Base-by-base conservation (phyloP, 2,329 filamentous ascomycete species). In the Cryphonectria naterciae region DNA sequence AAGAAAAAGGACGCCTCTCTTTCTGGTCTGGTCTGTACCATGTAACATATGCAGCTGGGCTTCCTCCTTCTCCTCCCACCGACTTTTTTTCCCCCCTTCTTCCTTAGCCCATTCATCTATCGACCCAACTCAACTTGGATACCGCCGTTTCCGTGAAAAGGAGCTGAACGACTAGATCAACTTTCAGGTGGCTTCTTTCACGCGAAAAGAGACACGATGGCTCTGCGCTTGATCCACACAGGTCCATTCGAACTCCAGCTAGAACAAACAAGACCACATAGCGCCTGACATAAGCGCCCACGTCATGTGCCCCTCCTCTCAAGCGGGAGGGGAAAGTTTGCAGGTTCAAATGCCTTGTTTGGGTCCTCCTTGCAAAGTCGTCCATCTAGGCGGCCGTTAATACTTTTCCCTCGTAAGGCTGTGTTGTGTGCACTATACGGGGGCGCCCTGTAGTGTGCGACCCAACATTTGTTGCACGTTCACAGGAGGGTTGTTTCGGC, bases 221-320 rank as follows among this genome's bases (percentile, higher is more conserved):
- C 32, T 22, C 43, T 22, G 43, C 15, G 10, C 32, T 61, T 61
- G 58, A 32, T 19, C 52, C 52, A 56, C 52, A 58, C 28, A 58
- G 25, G 15, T 13, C 25, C 54, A 28, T 28, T 56, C n/a, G 52
- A 28, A 56, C 28, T 56, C 52, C 52, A 28, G 52, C 52, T 56
- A 56, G 25, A 46, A 17, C 43, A 19, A 56, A 56, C 54, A 32
- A 28, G 54, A 32, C 25, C 19, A 32, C 54, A 28, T 56, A 65
- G 49, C 25, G 60, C 43, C 61, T 58, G 61, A 63, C 49, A 65
- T 65, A 69, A 69, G 68, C 68, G 61, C 68, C 61, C 37, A 69
- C 28, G n/a, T 65, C 61, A 65, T 65, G 68, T 69, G 61, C 61
- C 54, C 28, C 61, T n/a, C 61, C 25, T 65, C 46, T 28, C 56